These are phyloP conservation scores for Cryphonectria naterciae DNA, from an alignment of 2,329 filamentous ascomycete species.

Conservation along the genomic window DNA sequence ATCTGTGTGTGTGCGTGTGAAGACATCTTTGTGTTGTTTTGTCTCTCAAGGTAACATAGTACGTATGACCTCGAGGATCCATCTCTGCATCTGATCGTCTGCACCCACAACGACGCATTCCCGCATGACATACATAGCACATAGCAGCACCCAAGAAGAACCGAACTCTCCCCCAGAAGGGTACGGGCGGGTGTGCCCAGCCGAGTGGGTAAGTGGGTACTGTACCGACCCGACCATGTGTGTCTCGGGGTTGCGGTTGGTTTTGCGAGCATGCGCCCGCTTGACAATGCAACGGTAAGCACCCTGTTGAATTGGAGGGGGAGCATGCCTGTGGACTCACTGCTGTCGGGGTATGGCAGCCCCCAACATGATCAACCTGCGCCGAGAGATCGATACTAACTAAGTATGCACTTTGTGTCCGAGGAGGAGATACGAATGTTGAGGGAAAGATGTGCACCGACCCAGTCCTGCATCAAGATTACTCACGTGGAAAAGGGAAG, in stretches of 20 bases:
- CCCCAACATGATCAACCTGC: background rate
- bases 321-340: background rate
- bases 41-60: background rate
- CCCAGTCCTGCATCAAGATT: background rate
- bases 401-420: background rate
- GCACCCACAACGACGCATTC: background rate
- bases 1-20: no score
- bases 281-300: constrained; percentile 9
- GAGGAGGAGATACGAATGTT: background rate
- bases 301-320: constrained; percentile 6
- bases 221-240: background rate
- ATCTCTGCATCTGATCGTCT: background rate
- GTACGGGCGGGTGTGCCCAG: background rate
- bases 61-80: background rate
- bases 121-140: background rate
- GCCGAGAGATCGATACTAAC: background rate
- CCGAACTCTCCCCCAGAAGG: background rate
- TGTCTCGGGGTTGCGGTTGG: background rate
- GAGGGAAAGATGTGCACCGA: background rate
- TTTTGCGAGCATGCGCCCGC: background rate
- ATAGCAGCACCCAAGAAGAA: background rate
- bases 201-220: constrained; percentile 8
- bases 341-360: background rate
- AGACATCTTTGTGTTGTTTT: background rate
- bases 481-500: background rate